Base-by-base conservation (phyloP, 2,329 filamentous ascomycete genomes). In the Cadophora sp. region DNA sequence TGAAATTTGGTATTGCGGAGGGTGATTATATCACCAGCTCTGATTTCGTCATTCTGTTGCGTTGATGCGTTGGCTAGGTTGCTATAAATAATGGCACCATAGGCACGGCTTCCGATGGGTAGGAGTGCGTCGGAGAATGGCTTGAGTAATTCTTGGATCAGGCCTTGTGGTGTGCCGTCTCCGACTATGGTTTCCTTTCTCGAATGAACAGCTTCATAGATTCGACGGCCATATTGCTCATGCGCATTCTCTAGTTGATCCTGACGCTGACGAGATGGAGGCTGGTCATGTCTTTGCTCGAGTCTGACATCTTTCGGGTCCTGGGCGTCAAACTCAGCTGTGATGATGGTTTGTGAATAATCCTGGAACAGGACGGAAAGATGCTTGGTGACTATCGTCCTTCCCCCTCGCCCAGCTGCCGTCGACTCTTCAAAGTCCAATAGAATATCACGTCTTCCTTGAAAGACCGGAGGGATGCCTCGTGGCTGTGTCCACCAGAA, bases 1-100 rank as follows among this genome's bases (percentile, higher is more conserved):
- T 97, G 93, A 82, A 99, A 97, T 73, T 90, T 92, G 48, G 94
- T 92, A 75, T 97, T 97, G 73, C 96, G 92, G 77, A 99, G 91
- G 19, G 91, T 94, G 66, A 99, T 88, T 71, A 99, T 94, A 77
- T 99, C 96, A 61, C 96, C 96, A 0, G 93, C 86, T 0, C 96
- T 90, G 74, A 99, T 99, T 81, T 97, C 93, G 77, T 98, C 96
- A 75, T 92, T 91, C 74, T 97, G 92, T 76, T 92, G 90, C 4
- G 94, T 95, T 7, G 92, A 93, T 1, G 96, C 95, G 78, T 99
- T 99, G 76, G 93, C 96, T 67, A 98, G 87, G 78, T 99, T 99
- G 72, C 92, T 89, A 80, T 99, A 99, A 16, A 99, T 93, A 27
- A 97, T 84, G 4, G 95, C 94, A 69, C 96, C 96, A 78, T 95